A percentile compares a stretch with the other conserved stretches of the same genome.
Evolutionary conservation across 1,139 yeast species (phyloP).

Genomic region (Blastobotrys buckinghamii): DNA sequence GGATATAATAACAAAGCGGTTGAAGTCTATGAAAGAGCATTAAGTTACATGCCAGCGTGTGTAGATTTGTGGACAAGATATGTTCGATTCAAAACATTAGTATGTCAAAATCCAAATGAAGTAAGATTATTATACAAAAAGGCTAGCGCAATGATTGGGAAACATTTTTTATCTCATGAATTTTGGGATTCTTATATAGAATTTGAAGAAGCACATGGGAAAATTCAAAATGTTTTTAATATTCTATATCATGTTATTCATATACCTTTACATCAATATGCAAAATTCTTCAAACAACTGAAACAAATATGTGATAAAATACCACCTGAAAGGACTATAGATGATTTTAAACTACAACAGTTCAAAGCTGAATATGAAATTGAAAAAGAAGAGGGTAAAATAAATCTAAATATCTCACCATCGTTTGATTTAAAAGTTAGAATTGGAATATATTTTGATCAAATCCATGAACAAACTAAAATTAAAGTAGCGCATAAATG

Average conservation of each 20-base stretch:
- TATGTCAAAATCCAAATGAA: slow-evolving; percentile 13
- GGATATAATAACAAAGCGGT: slow-evolving; percentile 49
- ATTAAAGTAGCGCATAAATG: slow-evolving; percentile 50
- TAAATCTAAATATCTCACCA: slow-evolving; percentile 8
- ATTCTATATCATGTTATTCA: slow-evolving; percentile 58
- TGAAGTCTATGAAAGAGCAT: slow-evolving; percentile 48
- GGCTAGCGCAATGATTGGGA: slow-evolving; percentile 62
- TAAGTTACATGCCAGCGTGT: slow-evolving; percentile 49
- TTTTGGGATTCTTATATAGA: slow-evolving; percentile 70
- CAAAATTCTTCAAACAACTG: slow-evolving; percentile 43
- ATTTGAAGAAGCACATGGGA: slow-evolving; percentile 39
- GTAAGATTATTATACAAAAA: slow-evolving; percentile 45
- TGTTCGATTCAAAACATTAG: slow-evolving; percentile 48
- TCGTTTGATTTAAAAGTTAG: slow-evolving; percentile 30
- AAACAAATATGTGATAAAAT: slow-evolving; percentile 19
- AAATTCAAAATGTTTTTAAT: slow-evolving; percentile 35
- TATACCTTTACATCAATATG: slow-evolving; percentile 73
- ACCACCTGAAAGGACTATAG: slow-evolving; percentile 23
- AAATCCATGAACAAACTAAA: slow-evolving; percentile 58
- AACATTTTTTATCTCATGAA: slow-evolving; percentile 65
- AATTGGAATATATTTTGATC: slow-evolving; percentile 32
- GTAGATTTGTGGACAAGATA: slow-evolving; percentile 71
- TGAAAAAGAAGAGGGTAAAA: slow-evolving; percentile 19
- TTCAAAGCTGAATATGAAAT: slow-evolving; percentile 28
- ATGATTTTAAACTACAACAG: slow-evolving; percentile 24